Evolutionary conservation across 352 stramenopile species (phyloP).

Genomic region (Phytophthora sansomeana): DNA sequence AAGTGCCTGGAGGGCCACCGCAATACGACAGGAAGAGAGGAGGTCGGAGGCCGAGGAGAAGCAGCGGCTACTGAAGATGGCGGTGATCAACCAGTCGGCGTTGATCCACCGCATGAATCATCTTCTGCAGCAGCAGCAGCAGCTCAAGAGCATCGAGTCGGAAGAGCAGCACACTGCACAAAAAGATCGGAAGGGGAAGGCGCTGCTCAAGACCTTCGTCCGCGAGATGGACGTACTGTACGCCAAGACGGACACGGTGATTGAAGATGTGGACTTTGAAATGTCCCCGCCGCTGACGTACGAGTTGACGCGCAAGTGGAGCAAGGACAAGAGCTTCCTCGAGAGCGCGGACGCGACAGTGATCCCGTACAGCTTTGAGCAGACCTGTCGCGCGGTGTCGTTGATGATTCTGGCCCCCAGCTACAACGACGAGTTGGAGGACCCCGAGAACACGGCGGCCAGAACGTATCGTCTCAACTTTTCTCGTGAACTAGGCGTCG

Average conservation of each 20-base stretch:
- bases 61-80: conserved; percentile 22
- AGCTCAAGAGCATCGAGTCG: conserved; percentile 6
- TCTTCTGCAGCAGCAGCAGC: conserved; percentile 15
- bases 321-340: conserved; percentile 24
- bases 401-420: conserved; percentile 28
- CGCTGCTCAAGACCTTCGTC: conserved; percentile 34
- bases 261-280: conserved; percentile 17
- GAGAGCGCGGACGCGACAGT: conserved; percentile 33
- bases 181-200: background rate
- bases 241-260: conserved; percentile 28
- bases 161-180: background rate
- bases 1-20: conserved; percentile 25
- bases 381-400: conserved; percentile 30
- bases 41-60: conserved; percentile 23
- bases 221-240: conserved; percentile 36
- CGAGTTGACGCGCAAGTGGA: conserved; percentile 25
- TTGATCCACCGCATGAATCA: conserved; percentile 29
- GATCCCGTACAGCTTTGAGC: conserved; percentile 32
- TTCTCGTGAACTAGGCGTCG: conserved; percentile 10
- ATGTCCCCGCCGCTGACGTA: conserved; percentile 28
- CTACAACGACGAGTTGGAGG: conserved; percentile 30
- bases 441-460: conserved; percentile 27
- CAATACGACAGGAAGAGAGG: conserved; percentile 33
- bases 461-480: conserved; percentile 27
- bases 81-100: conserved; percentile 19